phyloP scores from a whole-genome alignment of 352 stramenopile genomes.

The Globisporangium takayamanum region DNA sequence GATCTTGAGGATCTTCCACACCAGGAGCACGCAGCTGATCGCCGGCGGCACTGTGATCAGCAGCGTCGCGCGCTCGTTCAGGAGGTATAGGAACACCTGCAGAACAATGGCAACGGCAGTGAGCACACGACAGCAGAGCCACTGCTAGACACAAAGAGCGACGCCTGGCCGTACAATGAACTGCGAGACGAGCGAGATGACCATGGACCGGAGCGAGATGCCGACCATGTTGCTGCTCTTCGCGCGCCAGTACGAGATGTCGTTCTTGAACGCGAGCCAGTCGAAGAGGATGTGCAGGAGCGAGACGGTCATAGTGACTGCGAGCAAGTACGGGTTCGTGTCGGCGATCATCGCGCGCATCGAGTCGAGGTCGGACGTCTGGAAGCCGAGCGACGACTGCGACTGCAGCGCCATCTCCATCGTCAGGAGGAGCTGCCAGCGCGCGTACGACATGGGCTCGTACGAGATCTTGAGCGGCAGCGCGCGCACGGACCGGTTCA shows the following conservation, averaged over 20 bases:
- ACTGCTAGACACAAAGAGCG: not conserved
- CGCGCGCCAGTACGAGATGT: constrained; percentile 95
- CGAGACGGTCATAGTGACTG: constrained; percentile 93
- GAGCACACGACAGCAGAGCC: not conserved
- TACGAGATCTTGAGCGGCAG: constrained; percentile 67
- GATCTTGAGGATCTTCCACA: constrained; percentile 86
- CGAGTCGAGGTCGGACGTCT: constrained; percentile 70
- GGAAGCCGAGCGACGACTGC: constrained; percentile 59
- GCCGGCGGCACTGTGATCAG: constrained; percentile 82
- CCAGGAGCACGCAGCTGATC: constrained; percentile 68
- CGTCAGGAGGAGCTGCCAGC: constrained; percentile 75
- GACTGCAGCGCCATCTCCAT: constrained; percentile 55
- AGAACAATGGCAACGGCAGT: not conserved
- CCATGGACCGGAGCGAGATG: constrained; percentile 89
- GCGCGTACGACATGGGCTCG: constrained; percentile 69
- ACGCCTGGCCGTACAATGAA: constrained; percentile 39
- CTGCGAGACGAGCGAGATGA: constrained; percentile 92
- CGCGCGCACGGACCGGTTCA: constrained; percentile 47
- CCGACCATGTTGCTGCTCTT: constrained; percentile 92
- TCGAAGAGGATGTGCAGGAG: constrained; percentile 97
- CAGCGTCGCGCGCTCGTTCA: constrained; percentile 93
- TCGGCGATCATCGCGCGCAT: constrained; percentile 91
- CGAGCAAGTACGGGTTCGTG: constrained; percentile 94
- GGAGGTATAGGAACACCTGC: constrained; percentile 91
- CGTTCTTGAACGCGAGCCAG: constrained; percentile 97